phyloP scores from a whole-genome alignment of 1,284 basidiomycete genomes.

The Irpex sp. region DNA sequence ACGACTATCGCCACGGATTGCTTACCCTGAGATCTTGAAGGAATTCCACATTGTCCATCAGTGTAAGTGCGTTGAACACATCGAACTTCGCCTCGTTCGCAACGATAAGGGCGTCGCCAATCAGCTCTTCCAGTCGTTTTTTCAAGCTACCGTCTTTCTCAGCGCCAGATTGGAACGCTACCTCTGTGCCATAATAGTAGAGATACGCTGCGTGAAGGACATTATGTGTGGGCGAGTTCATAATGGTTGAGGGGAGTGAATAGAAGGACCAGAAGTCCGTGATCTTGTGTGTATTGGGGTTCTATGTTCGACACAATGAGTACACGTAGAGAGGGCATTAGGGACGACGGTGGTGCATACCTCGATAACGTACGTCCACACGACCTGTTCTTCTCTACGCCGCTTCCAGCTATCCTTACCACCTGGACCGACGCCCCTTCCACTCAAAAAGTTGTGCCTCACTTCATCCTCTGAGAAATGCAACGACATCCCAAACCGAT shows the following conservation, averaged over 20 bases:
- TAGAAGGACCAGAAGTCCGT: slow-evolving; percentile 99
- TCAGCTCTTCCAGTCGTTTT: slow-evolving; percentile 67
- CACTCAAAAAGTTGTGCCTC: slow-evolving; percentile 86
- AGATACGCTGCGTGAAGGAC: slow-evolving; percentile 86
- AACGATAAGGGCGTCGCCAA: slow-evolving; percentile 77
- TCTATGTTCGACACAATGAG: slow-evolving; percentile 38
- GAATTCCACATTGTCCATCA: slow-evolving; percentile 92
- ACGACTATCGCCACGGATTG: slow-evolving; percentile 3
- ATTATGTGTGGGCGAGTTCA: slow-evolving; percentile 60
- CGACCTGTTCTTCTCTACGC: slow-evolving; percentile 77
- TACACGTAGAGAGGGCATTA: background rate
- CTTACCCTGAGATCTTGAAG: slow-evolving; percentile 78
- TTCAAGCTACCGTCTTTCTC: slow-evolving; percentile 65
- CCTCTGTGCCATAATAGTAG: slow-evolving; percentile 85
- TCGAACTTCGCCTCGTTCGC: slow-evolving; percentile 88
- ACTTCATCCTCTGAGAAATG: slow-evolving; percentile 80
- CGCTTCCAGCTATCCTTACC: slow-evolving; percentile 33
- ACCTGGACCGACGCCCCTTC: slow-evolving; percentile 62
- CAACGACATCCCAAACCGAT: slow-evolving; percentile 84
- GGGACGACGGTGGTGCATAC: slow-evolving; percentile 36
- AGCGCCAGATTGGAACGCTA: slow-evolving; percentile 53
- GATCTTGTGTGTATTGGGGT: slow-evolving; percentile 78
- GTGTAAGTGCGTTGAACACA: slow-evolving; percentile 92
- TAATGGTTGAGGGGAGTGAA: slow-evolving; percentile 90
- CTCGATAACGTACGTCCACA: slow-evolving; percentile 97